Base-by-base conservation (phyloP, 768 basidiomycete genomes). In the Xerocomellus amylosporus region DNA sequence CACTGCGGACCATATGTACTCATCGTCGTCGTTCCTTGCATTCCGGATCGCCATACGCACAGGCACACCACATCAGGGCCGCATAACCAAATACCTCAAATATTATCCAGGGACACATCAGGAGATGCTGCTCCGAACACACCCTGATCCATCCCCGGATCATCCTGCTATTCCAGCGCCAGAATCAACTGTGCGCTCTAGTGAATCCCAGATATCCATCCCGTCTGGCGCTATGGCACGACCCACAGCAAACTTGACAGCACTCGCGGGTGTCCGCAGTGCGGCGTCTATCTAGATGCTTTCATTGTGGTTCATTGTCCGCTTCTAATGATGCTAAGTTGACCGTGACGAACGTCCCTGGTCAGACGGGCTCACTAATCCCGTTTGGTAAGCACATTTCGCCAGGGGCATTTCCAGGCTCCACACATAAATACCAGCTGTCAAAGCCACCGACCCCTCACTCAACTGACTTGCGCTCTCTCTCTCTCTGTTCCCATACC, bases 281-380 rank as follows among this genome's bases (percentile, higher is more conserved):
- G 39, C 24, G 47, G 15, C 33, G 41, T n/a, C 39, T n/a, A n/a
- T 48, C 28, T 28, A 8, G 28, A 8, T 8, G 1, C n/a, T 7
- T 28, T 9, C 28, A 28, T 28, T 28, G 28, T 9, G 7, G 26
- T 28, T 28, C 28, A 28, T 28, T 28, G 28, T 28, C 14, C 42
- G 42, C 60, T 57, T 52, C 51, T 22, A 24, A 22, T 8, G 30
- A 48, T 19, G 19, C 39, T 42, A 46, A 41, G 47, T 53, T 15
- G 38, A 33, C 33, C 3, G 8, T 63, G 31, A 63, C 61, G 62
- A 56, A 38, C 59, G 2, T 19, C 19, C n/a, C 40, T 28, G 20
- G n/a, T 47, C 44, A 53, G 8, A 37, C 44, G 42, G 28, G 15
- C 51, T 17, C 52, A 55, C 58, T 63, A 58, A 34, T 36, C 54